Conservation (phyloP, 2,329 filamentous ascomycete species). For the Microdochium bolleyi region DNA sequence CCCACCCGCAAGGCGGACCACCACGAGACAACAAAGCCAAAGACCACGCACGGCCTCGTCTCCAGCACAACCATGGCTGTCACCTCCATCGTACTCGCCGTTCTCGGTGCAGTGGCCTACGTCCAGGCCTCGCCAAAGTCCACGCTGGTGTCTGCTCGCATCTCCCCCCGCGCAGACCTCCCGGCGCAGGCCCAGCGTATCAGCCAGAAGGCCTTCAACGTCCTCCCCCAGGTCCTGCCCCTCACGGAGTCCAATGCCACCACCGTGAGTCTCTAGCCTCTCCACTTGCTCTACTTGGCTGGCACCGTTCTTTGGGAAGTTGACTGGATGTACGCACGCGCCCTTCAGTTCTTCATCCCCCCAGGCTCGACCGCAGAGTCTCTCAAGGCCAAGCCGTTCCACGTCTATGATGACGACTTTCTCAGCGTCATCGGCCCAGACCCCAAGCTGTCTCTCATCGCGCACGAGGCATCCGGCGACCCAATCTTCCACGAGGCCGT, state of each 20-base stretch:
- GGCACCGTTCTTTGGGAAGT: neutral
- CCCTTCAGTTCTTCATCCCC: conserved; percentile 22
- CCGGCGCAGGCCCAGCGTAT: conserved; percentile 32
- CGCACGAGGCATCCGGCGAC: conserved; percentile 24
- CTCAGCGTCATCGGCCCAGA: conserved; percentile 32
- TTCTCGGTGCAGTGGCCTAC: conserved; percentile 9
- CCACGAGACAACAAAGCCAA: neutral
- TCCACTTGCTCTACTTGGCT: neutral
- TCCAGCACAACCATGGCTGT: conserved; percentile 10
- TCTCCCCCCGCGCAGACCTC: conserved; percentile 6
- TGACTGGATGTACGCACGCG: neutral
- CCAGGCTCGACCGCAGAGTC: conserved; percentile 24
- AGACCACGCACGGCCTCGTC: neutral
- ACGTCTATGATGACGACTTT: conserved; percentile 37
- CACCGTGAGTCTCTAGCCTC: conserved; percentile 18
- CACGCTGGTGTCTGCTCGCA: neutral
- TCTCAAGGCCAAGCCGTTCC: conserved; percentile 21
- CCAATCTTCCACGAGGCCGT: conserved; percentile 43
- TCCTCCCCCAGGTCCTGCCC: conserved; percentile 27
- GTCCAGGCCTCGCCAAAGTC: conserved; percentile 2
- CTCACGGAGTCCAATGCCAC: conserved; percentile 25
- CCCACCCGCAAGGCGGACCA: neutral
- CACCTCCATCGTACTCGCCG: conserved; percentile 6
- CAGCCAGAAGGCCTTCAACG: conserved; percentile 34
- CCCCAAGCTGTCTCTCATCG: conserved; percentile 35